Conservation (phyloP, 306 rosid species). For the Benincasa hispida region DNA sequence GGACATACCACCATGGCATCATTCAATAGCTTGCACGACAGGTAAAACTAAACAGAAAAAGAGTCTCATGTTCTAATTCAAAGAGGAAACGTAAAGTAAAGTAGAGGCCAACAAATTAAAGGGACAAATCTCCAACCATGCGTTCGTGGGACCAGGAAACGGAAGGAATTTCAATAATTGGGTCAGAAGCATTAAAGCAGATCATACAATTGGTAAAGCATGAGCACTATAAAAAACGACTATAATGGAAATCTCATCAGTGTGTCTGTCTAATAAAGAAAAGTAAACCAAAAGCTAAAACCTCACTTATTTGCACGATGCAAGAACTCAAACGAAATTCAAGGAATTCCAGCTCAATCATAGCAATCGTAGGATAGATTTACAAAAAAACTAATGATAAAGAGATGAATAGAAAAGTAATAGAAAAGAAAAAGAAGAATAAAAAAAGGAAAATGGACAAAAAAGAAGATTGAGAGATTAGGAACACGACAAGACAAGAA, state of each 20-base stretch:
- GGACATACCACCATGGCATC: neutral
- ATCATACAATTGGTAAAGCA: neutral
- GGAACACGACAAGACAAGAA: neutral
- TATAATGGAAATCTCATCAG: constrained; percentile 1
- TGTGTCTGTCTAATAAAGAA: neutral
- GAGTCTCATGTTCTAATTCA: neutral
- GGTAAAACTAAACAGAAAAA: neutral
- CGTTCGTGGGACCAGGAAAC: neutral
- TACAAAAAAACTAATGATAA: neutral
- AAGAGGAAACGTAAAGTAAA: constrained; percentile 7
- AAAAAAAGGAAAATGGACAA: neutral
- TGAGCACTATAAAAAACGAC: constrained; percentile 1
- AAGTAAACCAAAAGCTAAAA: neutral
- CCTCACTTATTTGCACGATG: neutral
- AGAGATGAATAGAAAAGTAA: neutral
- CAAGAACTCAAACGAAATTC: neutral
- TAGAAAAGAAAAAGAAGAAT: neutral
- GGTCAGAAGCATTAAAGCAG: neutral
- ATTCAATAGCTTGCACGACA: neutral
- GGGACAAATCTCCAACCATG: neutral
- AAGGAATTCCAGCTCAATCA: neutral
- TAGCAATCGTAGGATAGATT: neutral
- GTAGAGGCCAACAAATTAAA: neutral
- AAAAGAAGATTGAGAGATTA: neutral
- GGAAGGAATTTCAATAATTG: neutral